Conservation (phyloP, 495 filamentous ascomycete genomes). For the Trichoderma virens region DNA sequence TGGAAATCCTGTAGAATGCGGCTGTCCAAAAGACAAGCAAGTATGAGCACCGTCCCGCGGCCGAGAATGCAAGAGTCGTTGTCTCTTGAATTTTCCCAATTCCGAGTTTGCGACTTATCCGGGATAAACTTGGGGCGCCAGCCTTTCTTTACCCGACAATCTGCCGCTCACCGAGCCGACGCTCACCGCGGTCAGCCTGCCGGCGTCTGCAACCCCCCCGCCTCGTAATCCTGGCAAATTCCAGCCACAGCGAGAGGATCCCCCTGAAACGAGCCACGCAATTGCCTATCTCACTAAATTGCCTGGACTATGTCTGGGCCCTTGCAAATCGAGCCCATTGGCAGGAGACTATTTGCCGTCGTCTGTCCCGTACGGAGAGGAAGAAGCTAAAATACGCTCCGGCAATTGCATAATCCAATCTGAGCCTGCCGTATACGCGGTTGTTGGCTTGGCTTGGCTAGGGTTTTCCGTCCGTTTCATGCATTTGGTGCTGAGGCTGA, state of each 20-base stretch:
- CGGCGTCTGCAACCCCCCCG: neutral
- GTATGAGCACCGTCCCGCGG: neutral
- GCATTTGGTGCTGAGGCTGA: neutral
- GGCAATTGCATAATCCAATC: neutral
- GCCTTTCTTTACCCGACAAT: neutral
- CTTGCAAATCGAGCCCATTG: neutral
- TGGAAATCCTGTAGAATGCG: neutral
- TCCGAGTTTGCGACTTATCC: neutral
- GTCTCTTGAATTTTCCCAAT: neutral
- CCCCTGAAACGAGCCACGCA: neutral
- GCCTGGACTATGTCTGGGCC: neutral
- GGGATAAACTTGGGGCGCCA: neutral
- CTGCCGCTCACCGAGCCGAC: slow-evolving; percentile 6
- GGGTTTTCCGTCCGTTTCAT: neutral
- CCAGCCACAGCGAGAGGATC: neutral
- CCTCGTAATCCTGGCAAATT: neutral
- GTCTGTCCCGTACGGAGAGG: neutral
- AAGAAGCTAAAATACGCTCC: neutral
- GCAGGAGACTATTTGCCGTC: neutral
- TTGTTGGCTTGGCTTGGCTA: neutral
- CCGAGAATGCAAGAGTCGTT: neutral
- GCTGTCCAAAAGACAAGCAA: neutral
- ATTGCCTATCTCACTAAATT: neutral
- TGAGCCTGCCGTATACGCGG: neutral
- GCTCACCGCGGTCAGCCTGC: neutral